Evolutionary conservation across 202 grass and related monocot species (phyloP).

Genomic region (Saccharum hybrid): DNA sequence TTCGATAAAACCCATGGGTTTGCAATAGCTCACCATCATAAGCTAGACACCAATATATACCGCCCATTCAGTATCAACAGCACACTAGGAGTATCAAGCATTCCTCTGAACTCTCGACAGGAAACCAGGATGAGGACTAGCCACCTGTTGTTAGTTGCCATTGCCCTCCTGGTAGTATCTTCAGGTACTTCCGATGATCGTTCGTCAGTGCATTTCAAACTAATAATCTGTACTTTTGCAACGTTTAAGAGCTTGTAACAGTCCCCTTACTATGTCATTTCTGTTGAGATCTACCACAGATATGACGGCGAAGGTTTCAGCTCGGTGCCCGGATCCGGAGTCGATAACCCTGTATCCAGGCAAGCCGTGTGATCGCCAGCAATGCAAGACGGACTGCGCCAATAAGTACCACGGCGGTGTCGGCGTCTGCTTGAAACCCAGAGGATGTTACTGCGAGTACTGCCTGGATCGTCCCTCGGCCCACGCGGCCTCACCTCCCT

Average conservation of each 20-base stretch:
- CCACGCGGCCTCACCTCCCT: background rate
- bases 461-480: background rate
- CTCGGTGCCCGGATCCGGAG: background rate
- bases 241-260: background rate
- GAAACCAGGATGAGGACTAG: slow-evolving; percentile 12
- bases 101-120: background rate
- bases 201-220: background rate
- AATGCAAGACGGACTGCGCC: background rate
- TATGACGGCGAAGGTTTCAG: slow-evolving; percentile 6
- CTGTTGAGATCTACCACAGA: background rate
- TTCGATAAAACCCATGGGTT: slow-evolving; percentile 1
- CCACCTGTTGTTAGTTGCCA: background rate
- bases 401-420: background rate
- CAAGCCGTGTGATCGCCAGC: background rate
- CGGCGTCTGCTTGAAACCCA: background rate
- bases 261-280: background rate
- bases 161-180: background rate
- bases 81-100: background rate
- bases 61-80: background rate
- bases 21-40: background rate
- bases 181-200: background rate
- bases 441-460: slow-evolving; percentile 37
- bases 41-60: background rate
- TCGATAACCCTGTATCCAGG: slow-evolving; percentile 16
- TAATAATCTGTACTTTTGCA: background rate